phyloP scores from a whole-genome alignment of 2,329 filamentous ascomycete species.

The Fusarium continuum region DNA sequence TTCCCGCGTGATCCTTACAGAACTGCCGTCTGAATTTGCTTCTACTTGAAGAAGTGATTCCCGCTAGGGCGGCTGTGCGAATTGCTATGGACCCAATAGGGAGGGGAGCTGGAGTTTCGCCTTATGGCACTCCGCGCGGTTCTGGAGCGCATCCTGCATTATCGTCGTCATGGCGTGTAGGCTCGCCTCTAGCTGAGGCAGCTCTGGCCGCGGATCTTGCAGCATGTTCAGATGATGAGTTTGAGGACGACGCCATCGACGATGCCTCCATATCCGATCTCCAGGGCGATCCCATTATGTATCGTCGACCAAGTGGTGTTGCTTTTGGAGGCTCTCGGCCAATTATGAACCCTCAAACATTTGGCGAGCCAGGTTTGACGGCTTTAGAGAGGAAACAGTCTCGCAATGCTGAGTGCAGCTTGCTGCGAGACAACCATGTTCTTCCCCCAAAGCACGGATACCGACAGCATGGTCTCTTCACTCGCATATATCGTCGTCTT shows the following conservation, averaged over 20 bases:
- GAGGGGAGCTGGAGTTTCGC: conserved; percentile 32
- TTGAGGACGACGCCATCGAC: conserved; percentile 46
- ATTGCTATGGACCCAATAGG: conserved; percentile 31
- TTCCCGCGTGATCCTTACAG: conserved; percentile 14
- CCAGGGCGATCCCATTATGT: conserved; percentile 62
- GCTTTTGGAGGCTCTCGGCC: conserved; percentile 76
- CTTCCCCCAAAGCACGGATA: conserved; percentile 67
- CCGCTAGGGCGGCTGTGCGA: conserved; percentile 1
- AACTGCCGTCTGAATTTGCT: conserved; percentile 10
- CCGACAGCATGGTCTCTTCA: conserved; percentile 47
- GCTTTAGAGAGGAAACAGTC: conserved; percentile 65
- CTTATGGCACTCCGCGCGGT: conserved; percentile 35
- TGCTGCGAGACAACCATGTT: conserved; percentile 72
- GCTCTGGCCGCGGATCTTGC: conserved; percentile 73
- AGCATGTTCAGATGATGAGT: conserved; percentile 68
- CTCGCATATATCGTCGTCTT: conserved; percentile 56
- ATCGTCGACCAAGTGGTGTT: conserved; percentile 80
- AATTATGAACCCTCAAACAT: conserved; percentile 67
- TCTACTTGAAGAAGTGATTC: conserved; percentile 6
- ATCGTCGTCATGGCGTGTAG: conserved; percentile 63
- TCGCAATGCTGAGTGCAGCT: conserved; percentile 65
- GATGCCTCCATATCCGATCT: conserved; percentile 49
- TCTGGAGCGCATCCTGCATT: conserved; percentile 34
- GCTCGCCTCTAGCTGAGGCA: conserved; percentile 73
- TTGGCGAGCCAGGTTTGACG: conserved; percentile 60